Base-by-base conservation (phyloP, 2,329 filamentous ascomycete genomes). In the Claviceps monticola region DNA sequence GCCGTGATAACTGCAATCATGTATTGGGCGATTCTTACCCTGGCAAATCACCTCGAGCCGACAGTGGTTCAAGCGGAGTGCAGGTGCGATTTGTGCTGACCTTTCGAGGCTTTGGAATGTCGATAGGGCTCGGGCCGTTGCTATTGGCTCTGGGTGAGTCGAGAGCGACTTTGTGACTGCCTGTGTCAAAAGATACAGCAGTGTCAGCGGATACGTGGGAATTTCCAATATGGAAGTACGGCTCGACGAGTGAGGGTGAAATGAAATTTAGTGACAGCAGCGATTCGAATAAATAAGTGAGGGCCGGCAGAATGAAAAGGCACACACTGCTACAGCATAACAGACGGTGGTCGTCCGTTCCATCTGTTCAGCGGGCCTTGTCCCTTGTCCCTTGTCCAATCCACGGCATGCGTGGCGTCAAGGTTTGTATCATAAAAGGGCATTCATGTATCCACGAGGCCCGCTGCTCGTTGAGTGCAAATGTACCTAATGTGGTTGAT, bases 11-110 rank as follows among this genome's bases (percentile, higher is more conserved):
- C 26, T 16, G 29, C 26, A 37, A 13, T 5, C 5, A 7, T 17
- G 13, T 21, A 49, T 16, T 46, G 6, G 8, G 13, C 13, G 37
- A 14, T 16, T 49, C 74, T 61, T 73, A 82, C 79, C 78, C 78
- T 61, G 70, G 71, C 48, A 78, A 60, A 62, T 82, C 79, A 50
- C 79, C 79, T 51, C 79, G 70, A 45, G 74, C 79, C 26, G 78
- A 79, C 21, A 82, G 63, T 55, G 72, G 73, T 56, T 72, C 72
- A 21, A 68, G 71, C 19, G 71, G 71, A 23, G 70, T 75, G 58
- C 68, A 67, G 46, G 66, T 60, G 48, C 68, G 66, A 48, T 68
- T 62, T 54, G 64, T 64, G 47, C 65, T 71, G 55, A 69, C 59
- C 53, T 68, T 71, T 56, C 64, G 69, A 46, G 64, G 56, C 26